A percentile compares a stretch with the other conserved stretches of the same genome.
Conservation (phyloP, 306 rosid species). For the Malus fusca region DNA sequence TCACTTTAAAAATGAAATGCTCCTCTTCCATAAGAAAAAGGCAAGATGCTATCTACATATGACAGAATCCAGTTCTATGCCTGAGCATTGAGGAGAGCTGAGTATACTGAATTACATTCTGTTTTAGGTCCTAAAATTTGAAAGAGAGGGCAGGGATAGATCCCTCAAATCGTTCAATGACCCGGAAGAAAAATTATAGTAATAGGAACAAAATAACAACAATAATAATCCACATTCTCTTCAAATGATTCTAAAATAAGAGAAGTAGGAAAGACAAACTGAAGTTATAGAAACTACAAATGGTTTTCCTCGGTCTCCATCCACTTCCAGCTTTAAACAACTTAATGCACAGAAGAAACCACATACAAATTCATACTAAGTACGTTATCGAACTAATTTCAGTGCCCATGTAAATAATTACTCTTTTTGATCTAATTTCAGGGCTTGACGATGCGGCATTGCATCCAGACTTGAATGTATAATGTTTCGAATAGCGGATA, state of each 20-base stretch:
- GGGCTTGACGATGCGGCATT: not conserved
- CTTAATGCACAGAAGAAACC: not conserved
- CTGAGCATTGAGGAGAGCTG: not conserved
- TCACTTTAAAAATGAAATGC: not conserved
- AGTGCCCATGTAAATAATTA: not conserved
- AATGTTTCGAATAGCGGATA: not conserved
- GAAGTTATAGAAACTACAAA: not conserved
- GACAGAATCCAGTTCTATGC: not conserved
- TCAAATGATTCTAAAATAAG: not conserved
- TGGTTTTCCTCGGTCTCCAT: not conserved
- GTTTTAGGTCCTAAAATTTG: not conserved
- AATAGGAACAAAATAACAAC: not conserved
- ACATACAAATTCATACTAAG: not conserved
- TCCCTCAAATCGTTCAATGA: not conserved
- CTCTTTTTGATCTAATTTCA: not conserved
- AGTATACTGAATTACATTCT: not conserved
- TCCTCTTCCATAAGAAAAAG: not conserved
- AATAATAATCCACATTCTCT: not conserved
- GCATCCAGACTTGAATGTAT: not conserved
- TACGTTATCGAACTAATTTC: not conserved
- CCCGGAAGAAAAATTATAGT: not conserved
- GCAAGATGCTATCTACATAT: not conserved
- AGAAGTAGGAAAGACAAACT: not conserved
- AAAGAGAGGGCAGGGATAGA: not conserved
- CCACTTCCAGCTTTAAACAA: not conserved